phyloP scores from a whole-genome alignment of 1,284 basidiomycete species.

The Wallemia hederae region DNA sequence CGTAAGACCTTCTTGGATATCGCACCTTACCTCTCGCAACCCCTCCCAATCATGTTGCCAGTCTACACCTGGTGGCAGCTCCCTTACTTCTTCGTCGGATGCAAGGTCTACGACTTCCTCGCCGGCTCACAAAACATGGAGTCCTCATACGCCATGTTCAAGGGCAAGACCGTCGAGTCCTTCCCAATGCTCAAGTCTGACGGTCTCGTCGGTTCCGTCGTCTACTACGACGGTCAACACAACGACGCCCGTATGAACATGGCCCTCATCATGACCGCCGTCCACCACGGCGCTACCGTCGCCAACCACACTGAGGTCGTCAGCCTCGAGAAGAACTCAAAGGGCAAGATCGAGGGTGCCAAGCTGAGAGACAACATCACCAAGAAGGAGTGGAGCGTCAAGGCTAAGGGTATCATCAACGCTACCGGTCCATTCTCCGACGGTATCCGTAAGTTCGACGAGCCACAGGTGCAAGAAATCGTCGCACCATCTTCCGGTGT shows the following conservation, averaged over 20 bases:
- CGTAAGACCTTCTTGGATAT: conserved; percentile 79
- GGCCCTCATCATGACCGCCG: conserved; percentile 71
- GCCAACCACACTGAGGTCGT: conserved; percentile 78
- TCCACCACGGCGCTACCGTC: conserved; percentile 65
- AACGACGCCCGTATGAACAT: conserved; percentile 97
- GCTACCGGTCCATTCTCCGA: conserved; percentile 89
- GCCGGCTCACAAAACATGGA: conserved; percentile 96
- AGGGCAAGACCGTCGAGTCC: conserved; percentile 66
- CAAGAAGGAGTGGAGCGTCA: conserved; percentile 51
- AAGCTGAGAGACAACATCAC: conserved; percentile 55
- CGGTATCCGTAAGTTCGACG: conserved; percentile 54
- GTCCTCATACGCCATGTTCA: conserved; percentile 72
- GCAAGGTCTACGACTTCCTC: conserved; percentile 85
- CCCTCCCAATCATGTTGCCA: conserved; percentile 83
- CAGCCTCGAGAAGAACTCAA: conserved; percentile 33
- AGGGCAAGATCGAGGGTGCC: conserved; percentile 32
- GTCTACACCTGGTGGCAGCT: conserved; percentile 90
- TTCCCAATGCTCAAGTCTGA: conserved; percentile 89
- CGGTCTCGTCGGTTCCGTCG: conserved; percentile 77
- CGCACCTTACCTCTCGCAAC: conserved; percentile 68
- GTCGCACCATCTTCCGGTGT: conserved; percentile 77
- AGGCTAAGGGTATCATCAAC: conserved; percentile 78
- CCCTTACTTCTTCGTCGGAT: conserved; percentile 83
- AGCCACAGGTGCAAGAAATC: conserved; percentile 52
- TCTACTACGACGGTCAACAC: conserved; percentile 98